Conservation (phyloP, 257 asterid genomes). For the Nicotiana undulata region DNA sequence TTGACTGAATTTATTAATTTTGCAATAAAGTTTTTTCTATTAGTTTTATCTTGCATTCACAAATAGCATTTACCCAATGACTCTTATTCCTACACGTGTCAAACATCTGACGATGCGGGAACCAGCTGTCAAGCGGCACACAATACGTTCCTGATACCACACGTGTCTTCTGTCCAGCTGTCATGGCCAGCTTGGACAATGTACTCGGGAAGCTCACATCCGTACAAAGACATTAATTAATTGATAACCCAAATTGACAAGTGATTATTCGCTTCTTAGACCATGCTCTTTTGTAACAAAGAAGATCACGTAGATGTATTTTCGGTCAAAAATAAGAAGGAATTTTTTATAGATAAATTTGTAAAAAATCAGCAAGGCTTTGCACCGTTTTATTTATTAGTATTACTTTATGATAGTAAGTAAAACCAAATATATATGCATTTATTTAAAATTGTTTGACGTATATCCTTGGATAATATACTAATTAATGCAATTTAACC, state of each 20-base stretch:
- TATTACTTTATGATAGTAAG: too few species aligned
- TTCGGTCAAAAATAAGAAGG: not conserved
- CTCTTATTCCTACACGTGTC: conserved; percentile 13
- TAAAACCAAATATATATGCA: too few species aligned
- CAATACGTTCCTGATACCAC: not conserved
- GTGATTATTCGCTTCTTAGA: not conserved
- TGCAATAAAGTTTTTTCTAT: too few species aligned
- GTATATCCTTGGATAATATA: too few species aligned
- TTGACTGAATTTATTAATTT: too few species aligned
- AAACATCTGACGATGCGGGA: not conserved
- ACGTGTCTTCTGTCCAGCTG: conserved; percentile 9
- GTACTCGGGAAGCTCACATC: not conserved
- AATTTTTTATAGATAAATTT: too few species aligned
- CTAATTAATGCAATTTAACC: too few species aligned
- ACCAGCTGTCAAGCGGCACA: conserved; percentile 15
- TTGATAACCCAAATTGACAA: not conserved
- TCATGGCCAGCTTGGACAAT: not conserved
- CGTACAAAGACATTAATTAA: not conserved
- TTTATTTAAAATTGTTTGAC: not conserved
- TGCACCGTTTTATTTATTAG: too few species aligned
- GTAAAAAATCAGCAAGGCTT: not conserved
- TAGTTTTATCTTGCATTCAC: too few species aligned
- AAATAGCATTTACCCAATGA: not conserved
- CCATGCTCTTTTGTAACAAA: not conserved
- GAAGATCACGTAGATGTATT: not conserved